Conservation (phyloP, 345 rosid species). For the Chamaenerion angustifolium region DNA sequence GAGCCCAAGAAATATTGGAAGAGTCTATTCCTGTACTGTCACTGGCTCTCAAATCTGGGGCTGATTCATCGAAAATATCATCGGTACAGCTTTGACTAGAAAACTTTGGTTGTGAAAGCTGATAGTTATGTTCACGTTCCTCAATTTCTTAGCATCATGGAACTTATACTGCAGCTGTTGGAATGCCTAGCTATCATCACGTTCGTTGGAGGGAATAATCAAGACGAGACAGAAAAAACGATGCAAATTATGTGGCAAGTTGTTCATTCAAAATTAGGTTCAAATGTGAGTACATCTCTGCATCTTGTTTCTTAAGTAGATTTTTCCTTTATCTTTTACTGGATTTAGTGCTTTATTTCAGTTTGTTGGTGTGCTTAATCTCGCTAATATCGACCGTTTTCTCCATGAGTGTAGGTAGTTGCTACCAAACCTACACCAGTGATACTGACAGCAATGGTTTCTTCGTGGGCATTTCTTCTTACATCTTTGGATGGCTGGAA, state of each 20-base stretch:
- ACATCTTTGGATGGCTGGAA: constrained; percentile 45
- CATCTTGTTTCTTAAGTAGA: not conserved
- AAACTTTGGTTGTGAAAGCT: not conserved
- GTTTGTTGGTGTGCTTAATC: too few species aligned
- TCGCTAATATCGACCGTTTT: not conserved
- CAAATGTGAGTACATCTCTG: constrained; percentile 42
- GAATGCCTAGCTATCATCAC: constrained; percentile 78
- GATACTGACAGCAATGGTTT: constrained; percentile 54
- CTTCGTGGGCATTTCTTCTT: constrained; percentile 90
- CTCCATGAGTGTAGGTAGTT: constrained; percentile 37
- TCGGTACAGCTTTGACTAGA: constrained; percentile 25
- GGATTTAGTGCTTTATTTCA: too few species aligned
- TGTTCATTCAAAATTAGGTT: constrained; percentile 68
- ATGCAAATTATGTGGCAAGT: constrained; percentile 90
- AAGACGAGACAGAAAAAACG: constrained; percentile 59
- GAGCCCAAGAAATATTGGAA: constrained; percentile 51
- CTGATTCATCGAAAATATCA: constrained; percentile 35
- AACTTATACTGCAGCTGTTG: constrained; percentile 31
- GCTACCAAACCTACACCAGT: constrained; percentile 43
- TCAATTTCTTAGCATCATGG: not conserved
- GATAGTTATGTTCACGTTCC: not conserved
- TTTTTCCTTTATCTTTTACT: too few species aligned
- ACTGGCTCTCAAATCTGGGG: constrained; percentile 53
- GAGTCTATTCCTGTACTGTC: constrained; percentile 48
- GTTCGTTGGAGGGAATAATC: constrained; percentile 59